phyloP scores from a whole-genome alignment of 495 filamentous ascomycete genomes.

The Penicillium paxilli region DNA sequence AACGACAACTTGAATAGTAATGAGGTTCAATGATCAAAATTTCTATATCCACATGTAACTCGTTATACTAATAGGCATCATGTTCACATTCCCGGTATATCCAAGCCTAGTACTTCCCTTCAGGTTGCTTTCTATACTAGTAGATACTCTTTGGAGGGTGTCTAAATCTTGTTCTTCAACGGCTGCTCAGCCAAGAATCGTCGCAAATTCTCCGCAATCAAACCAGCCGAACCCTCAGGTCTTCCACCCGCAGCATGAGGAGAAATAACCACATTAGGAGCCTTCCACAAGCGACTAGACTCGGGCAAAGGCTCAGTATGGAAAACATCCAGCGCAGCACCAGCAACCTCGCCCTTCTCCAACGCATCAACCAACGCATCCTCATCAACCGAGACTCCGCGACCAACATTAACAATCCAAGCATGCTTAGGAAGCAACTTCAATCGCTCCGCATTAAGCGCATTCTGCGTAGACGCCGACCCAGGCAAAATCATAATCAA shows the following conservation, averaged over 20 bases:
- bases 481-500: constrained; percentile 34
- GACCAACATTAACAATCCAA: constrained; percentile 68
- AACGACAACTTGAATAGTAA: no score
- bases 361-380: constrained; percentile 64
- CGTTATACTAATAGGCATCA: neutral
- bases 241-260: constrained; percentile 69
- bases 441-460: constrained; percentile 24
- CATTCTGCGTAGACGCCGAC: constrained; percentile 23
- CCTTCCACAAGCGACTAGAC: constrained; percentile 49
- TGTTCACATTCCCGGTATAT: no score
- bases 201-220: constrained; percentile 55
- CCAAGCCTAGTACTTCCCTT: no score
- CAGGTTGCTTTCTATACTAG: no score
- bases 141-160: no score
- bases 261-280: constrained; percentile 58
- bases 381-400: constrained; percentile 68
- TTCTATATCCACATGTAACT: neutral
- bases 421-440: constrained; percentile 52
- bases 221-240: constrained; percentile 49
- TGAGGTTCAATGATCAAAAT: neutral
- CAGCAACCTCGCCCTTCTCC: constrained; percentile 50
- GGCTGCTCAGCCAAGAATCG: constrained; percentile 52
- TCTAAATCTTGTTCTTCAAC: constrained; percentile 41
- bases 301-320: constrained; percentile 50
- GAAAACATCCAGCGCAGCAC: constrained; percentile 68